phyloP scores from a whole-genome alignment of 441 rosid genomes.

The Gossypium trilobum region DNA sequence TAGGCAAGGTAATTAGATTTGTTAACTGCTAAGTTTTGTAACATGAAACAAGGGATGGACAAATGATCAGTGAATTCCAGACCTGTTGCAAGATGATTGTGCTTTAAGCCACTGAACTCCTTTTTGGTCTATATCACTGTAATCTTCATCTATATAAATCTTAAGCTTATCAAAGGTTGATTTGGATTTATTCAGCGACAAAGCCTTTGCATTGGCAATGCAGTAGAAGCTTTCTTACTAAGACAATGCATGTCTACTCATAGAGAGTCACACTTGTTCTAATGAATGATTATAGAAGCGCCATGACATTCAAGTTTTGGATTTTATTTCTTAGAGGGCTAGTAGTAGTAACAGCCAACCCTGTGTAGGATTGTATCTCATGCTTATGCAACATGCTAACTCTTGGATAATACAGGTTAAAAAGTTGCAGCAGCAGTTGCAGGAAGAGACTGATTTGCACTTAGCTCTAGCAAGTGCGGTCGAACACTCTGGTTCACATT shows the following conservation, averaged over 20 bases:
- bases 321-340: not conserved
- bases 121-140: not conserved
- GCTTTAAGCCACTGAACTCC: not conserved
- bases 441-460: slow-evolving; percentile 63
- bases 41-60: too few species aligned
- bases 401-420: slow-evolving; percentile 43
- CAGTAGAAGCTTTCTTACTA: not conserved
- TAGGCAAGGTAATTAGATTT: not conserved
- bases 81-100: not conserved
- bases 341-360: not conserved
- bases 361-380: not conserved
- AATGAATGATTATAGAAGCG: not conserved
- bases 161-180: not conserved
- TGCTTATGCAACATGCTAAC: slow-evolving; percentile 4
- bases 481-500: slow-evolving; percentile 45
- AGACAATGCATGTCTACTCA: not conserved
- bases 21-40: too few species aligned
- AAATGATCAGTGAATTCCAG: not conserved
- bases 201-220: not conserved
- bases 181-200: not conserved
- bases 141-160: not conserved
- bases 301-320: not conserved
- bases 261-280: not conserved
- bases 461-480: slow-evolving; percentile 58
- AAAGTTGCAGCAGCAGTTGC: slow-evolving; percentile 58